Base-by-base conservation (phyloP, 2,329 filamentous ascomycete genomes). In the Apiospora saccharicola region DNA sequence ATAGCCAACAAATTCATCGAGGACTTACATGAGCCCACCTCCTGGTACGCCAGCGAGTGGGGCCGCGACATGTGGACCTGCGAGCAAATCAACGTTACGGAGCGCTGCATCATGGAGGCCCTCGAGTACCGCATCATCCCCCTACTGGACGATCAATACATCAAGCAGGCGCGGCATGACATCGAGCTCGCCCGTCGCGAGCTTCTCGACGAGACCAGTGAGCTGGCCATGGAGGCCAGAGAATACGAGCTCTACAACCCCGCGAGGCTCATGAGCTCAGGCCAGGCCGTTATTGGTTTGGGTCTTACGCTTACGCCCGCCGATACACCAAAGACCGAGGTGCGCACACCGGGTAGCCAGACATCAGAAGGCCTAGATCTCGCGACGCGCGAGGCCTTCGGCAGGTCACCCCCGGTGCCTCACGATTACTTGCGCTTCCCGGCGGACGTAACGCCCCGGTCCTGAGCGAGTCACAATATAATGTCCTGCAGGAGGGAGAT, bases 1-100 rank as follows among this genome's bases (percentile, higher is more conserved):
- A 88, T 92, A 70, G 90, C 90, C n/a, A 84, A 86, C 77, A 92
- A 93, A 81, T 92, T 92, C 77, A 84, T 88, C 64, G 88, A 91
- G 76, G 91, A 93, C 81, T 82, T 83, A 70, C 86, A 90, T 76
- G 84, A 87, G 74, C 81, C 84, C 5, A 88, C 89, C 0, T 82
- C 83, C 68, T 86, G 87, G 77, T 91, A 90, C 81, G 84, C 85
- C 73, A 77, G 82, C 22, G 80, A 79, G 41, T 92, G 90, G 89
- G 90, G 87, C 30, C 83, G 81, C 37, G 83, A 84, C 68, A 77
- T 87, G 68, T 93, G 91, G 90, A 87, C 89, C 2, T 86, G 85
- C 76, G 85, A 87, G 71, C 90, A 92, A 83, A 85, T 92, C 76
- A 91, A 91, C 75, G 86, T 86, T 69, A 92, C 90, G 0, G 90